Conservation (phyloP, 1,139 yeast species). For the Pichia inconspicua region DNA sequence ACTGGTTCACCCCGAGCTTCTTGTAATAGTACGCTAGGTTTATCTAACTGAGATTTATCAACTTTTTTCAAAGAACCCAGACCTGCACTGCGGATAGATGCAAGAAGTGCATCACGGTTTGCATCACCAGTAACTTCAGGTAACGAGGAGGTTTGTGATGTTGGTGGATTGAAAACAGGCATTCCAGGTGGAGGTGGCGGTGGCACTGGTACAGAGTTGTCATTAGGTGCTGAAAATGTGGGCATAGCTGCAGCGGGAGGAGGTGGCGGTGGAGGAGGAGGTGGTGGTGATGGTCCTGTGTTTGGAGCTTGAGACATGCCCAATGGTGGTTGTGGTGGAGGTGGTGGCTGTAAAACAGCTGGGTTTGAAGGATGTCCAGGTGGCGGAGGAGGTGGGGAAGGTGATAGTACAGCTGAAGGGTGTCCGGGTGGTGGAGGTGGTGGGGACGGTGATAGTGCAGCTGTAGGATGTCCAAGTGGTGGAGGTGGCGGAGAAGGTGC, state of each 20-base stretch:
- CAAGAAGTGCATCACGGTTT: constrained; percentile 74
- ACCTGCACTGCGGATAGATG: constrained; percentile 79
- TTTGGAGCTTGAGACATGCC: constrained; percentile 21
- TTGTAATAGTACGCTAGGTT: constrained; percentile 63
- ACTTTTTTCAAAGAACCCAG: constrained; percentile 60
- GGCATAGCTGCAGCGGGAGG: constrained; percentile 25
- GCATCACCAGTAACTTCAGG: constrained; percentile 33
- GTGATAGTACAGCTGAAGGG: background rate
- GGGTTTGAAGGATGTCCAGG: constrained; percentile 16
- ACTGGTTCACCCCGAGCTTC: constrained; percentile 57
- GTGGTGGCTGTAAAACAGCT: constrained; percentile 27
- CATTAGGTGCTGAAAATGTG: constrained; percentile 10
- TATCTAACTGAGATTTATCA: constrained; percentile 77
- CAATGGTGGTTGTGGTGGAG: constrained; percentile 24
- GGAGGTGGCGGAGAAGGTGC: constrained; percentile 26
- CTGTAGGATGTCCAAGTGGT: constrained; percentile 20
- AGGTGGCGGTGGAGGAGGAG: constrained; percentile 24
- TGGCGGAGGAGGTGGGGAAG: constrained; percentile 12
- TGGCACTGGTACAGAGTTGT: constrained; percentile 21
- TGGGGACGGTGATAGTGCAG: constrained; percentile 25
- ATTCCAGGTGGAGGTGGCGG: constrained; percentile 22
- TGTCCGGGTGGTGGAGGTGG: constrained; percentile 19
- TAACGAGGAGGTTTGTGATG: constrained; percentile 5
- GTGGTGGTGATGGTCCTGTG: constrained; percentile 2
- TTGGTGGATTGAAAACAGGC: constrained; percentile 14